Evolutionary conservation across 257 asterid genomes (phyloP).

Genomic region (Mentha longifolia): DNA sequence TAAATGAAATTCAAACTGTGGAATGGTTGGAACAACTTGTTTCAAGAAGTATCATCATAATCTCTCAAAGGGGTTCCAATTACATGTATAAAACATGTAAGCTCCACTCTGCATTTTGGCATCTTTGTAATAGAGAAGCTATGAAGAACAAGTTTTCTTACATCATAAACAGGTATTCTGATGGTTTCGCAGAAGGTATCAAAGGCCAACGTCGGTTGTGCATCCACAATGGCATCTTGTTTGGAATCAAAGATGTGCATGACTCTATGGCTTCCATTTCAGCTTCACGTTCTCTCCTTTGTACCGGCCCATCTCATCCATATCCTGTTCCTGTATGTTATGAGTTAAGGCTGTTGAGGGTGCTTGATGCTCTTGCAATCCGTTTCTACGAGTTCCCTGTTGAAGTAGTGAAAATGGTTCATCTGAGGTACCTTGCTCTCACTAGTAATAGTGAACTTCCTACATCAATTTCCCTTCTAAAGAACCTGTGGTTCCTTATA

Average conservation of each 20-base stretch:
- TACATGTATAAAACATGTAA: neutral
- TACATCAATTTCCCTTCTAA: neutral
- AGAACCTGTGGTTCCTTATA: neutral
- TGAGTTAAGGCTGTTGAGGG: neutral
- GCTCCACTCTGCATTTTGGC: conserved; percentile 2
- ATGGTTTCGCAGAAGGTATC: neutral
- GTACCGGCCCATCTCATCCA: neutral
- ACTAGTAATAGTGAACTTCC: neutral
- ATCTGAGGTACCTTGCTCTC: conserved; percentile 5
- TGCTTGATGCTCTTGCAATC: conserved; percentile 1
- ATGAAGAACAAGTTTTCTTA: neutral
- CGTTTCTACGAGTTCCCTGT: neutral
- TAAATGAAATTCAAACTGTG: neutral
- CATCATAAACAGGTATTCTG: neutral
- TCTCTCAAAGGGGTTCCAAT: neutral
- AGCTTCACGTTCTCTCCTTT: neutral
- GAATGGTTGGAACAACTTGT: conserved; percentile 17
- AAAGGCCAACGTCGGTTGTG: neutral
- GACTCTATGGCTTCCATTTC: conserved; percentile 1
- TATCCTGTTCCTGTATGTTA: neutral
- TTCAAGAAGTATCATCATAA: neutral
- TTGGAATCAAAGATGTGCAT: conserved; percentile 9
- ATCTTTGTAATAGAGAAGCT: neutral
- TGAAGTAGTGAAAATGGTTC: neutral
- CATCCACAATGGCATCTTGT: neutral